Evolutionary conservation across 2,329 filamentous ascomycete species (phyloP).

Genomic region (Fusarium tuaranense): DNA sequence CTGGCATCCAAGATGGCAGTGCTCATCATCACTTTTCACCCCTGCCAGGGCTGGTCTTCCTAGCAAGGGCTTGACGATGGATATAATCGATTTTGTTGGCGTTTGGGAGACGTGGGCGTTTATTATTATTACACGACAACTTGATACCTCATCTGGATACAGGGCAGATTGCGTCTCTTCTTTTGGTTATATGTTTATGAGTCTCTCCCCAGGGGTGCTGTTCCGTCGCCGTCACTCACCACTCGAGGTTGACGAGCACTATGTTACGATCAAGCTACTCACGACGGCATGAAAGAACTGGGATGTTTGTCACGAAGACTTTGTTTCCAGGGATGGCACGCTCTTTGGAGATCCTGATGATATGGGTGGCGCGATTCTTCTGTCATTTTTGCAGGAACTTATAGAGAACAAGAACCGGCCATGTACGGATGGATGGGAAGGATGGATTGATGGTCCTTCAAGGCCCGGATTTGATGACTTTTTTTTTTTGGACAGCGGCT

Average conservation of each 20-base stretch:
- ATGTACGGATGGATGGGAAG: background rate
- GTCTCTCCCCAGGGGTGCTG: constrained; percentile 8
- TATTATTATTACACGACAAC: constrained; percentile 31
- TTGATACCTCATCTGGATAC: constrained; percentile 43
- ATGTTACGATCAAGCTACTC: constrained; percentile 3
- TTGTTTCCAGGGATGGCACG: constrained; percentile 8
- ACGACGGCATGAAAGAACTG: constrained; percentile 6
- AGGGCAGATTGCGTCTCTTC: constrained; percentile 30
- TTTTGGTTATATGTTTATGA: constrained; percentile 13
- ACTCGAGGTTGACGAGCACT: background rate
- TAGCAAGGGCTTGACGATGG: constrained; percentile 28
- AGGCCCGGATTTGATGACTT: constrained; percentile 12
- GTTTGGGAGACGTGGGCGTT: constrained; percentile 39
- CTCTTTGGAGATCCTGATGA: constrained; percentile 17
- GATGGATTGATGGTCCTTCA: background rate
- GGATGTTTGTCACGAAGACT: constrained; percentile 2
- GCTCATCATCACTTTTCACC: background rate
- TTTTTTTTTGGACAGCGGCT: background rate
- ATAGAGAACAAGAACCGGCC: constrained; percentile 14
- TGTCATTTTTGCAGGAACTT: background rate
- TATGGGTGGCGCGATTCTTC: background rate
- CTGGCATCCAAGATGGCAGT: constrained; percentile 2
- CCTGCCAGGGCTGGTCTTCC: constrained; percentile 13
- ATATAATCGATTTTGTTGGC: constrained; percentile 32
- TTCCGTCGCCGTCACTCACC: constrained; percentile 6